Evolutionary conservation across 2,329 filamentous ascomycete species (phyloP).

Genomic region (Aspergillus cejpii): DNA sequence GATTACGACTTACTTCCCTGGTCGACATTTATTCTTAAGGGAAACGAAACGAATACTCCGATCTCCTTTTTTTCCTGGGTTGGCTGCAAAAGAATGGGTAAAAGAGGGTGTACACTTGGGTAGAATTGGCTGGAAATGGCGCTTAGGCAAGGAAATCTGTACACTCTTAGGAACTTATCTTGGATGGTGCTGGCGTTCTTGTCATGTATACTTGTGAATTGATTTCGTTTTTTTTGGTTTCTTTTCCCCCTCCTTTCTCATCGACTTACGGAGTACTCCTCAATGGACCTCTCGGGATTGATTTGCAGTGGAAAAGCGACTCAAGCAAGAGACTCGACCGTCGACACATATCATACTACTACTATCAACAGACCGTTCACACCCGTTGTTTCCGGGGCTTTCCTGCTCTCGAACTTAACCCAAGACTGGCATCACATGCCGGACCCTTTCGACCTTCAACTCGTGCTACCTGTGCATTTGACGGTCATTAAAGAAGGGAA

Average conservation of each 20-base stretch:
- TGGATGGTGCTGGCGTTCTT: not conserved
- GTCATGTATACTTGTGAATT: not conserved
- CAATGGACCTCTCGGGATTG: not conserved
- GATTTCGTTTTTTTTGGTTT: not conserved
- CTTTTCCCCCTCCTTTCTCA: not conserved
- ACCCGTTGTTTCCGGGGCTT: conserved; percentile 7
- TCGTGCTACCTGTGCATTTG: not conserved
- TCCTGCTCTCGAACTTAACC: conserved; percentile 2
- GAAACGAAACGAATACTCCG: not conserved
- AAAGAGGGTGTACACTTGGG: not conserved
- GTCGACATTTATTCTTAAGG: not conserved
- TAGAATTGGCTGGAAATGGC: not conserved
- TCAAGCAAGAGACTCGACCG: not conserved
- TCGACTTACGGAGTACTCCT: not conserved
- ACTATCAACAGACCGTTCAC: not conserved
- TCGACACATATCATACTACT: not conserved
- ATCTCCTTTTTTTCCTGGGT: not conserved
- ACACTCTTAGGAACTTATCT: not conserved
- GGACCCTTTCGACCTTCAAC: conserved; percentile 1
- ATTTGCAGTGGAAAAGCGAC: not conserved
- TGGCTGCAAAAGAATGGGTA: not conserved
- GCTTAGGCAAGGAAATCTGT: not conserved
- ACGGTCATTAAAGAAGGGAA: not conserved
- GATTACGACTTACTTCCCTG: not conserved
- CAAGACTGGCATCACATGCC: conserved; percentile 8